Evolutionary conservation across 2,329 filamentous ascomycete species (phyloP).

Genomic region (Pyrenophora teres): DNA sequence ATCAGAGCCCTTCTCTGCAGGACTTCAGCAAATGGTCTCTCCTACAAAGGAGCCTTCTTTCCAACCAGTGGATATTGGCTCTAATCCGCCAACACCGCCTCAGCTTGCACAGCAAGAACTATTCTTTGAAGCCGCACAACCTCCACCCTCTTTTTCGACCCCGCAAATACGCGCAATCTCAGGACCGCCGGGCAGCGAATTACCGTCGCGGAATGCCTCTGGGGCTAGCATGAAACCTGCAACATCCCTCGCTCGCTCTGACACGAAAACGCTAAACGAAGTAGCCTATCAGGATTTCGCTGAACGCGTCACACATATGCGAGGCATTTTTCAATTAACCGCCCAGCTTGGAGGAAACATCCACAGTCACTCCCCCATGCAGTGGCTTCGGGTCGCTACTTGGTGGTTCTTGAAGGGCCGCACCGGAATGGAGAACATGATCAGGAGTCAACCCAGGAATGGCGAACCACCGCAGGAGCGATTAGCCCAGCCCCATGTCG

Average conservation of each 20-base stretch:
- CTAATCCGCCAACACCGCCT: constrained; percentile 30
- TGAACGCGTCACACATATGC: constrained; percentile 71
- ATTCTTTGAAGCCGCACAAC: constrained; percentile 17
- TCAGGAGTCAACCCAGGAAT: constrained; percentile 66
- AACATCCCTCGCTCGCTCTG: constrained; percentile 33
- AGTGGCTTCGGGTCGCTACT: constrained; percentile 72
- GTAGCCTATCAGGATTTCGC: constrained; percentile 71
- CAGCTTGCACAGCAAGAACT: constrained; percentile 24
- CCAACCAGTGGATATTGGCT: constrained; percentile 22
- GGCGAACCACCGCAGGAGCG: constrained; percentile 57
- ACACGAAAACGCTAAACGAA: constrained; percentile 41
- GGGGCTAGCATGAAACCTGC: constrained; percentile 18
- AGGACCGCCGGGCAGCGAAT: constrained; percentile 14
- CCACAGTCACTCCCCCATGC: constrained; percentile 64
- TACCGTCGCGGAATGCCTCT: constrained; percentile 24
- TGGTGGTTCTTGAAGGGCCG: constrained; percentile 94
- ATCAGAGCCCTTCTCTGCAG: constrained; percentile 28
- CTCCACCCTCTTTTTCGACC: constrained; percentile 11
- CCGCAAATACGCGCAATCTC: constrained; percentile 12
- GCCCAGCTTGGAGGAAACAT: constrained; percentile 74
- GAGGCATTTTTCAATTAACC: constrained; percentile 75
- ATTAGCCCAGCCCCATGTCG: constrained; percentile 77
- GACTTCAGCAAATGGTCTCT: constrained; percentile 21
- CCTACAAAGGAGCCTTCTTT: constrained; percentile 23
- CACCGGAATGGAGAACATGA: constrained; percentile 71